Conservation (phyloP, 441 rosid species). For the Populus tomentosa region DNA sequence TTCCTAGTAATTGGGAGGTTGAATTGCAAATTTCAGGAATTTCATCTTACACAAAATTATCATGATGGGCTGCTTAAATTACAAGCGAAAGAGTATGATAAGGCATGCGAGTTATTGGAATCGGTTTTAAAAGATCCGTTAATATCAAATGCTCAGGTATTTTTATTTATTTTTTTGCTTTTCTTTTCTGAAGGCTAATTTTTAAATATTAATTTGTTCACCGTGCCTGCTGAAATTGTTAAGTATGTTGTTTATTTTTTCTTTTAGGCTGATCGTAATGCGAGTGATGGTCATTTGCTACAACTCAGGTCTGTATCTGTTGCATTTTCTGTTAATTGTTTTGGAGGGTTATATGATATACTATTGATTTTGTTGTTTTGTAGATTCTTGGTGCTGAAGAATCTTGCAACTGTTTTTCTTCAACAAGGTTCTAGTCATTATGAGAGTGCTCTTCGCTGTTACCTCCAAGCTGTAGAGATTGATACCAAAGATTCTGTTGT, state of each 20-base stretch:
- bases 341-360: not conserved
- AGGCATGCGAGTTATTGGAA: constrained; percentile 75
- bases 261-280: constrained; percentile 58
- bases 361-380: constrained; percentile 1
- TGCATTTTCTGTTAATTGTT: not conserved
- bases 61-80: constrained; percentile 90
- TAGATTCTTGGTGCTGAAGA: constrained; percentile 96
- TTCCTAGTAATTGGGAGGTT: not conserved
- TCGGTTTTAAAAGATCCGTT: constrained; percentile 86
- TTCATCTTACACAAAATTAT: constrained; percentile 85
- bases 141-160: constrained; percentile 68
- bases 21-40: constrained; percentile 51
- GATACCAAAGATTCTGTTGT: constrained; percentile 96
- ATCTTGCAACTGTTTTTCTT: constrained; percentile 89
- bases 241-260: constrained; percentile 10
- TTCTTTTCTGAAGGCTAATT: not conserved
- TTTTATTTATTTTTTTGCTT: not conserved
- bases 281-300: constrained; percentile 75
- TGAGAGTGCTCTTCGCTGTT: constrained; percentile 87
- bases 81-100: constrained; percentile 81
- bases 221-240: not conserved
- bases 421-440: constrained; percentile 82
- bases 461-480: constrained; percentile 98
- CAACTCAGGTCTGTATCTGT: constrained; percentile 66
- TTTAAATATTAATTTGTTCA: not conserved